phyloP scores from a whole-genome alignment of 2,329 filamentous ascomycete species.

The Diplodia corticola region DNA sequence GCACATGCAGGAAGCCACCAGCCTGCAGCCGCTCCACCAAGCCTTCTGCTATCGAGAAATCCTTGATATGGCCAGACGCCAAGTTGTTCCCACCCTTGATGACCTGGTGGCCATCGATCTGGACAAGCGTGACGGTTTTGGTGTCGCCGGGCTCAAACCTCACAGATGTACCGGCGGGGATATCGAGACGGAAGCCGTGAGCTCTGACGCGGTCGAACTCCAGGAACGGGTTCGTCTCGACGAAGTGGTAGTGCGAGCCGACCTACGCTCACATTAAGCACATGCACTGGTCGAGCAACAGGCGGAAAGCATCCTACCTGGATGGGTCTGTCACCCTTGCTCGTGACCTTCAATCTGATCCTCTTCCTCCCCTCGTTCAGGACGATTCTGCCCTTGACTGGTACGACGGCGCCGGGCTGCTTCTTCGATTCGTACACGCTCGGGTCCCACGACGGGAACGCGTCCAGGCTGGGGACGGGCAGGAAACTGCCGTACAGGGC shows the following conservation, averaged over 20 bases:
- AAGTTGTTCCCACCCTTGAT: constrained; percentile 84
- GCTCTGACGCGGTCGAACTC: constrained; percentile 81
- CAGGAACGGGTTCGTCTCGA: constrained; percentile 89
- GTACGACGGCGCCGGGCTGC: constrained; percentile 78
- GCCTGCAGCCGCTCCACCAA: constrained; percentile 68
- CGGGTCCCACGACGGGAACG: constrained; percentile 66
- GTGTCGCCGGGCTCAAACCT: constrained; percentile 92
- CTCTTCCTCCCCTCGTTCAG: constrained; percentile 75
- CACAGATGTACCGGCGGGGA: constrained; percentile 86
- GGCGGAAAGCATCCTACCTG: constrained; percentile 58
- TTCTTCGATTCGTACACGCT: constrained; percentile 66
- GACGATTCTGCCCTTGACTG: constrained; percentile 66
- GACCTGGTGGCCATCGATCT: constrained; percentile 77
- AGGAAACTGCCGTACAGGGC: constrained; percentile 91
- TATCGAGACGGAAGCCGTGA: constrained; percentile 85
- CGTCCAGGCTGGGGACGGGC: constrained; percentile 67
- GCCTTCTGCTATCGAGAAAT: constrained; percentile 58
- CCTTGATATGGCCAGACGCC: constrained; percentile 71
- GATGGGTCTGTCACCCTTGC: constrained; percentile 83
- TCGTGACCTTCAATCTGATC: constrained; percentile 74
- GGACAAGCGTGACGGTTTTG: constrained; percentile 85
- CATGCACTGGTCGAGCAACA: background rate
- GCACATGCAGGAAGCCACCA: constrained; percentile 75
- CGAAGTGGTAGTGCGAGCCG: constrained; percentile 94
- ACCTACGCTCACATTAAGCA: constrained; percentile 47